Conservation (phyloP, 148 eudicot genomes). For the Rhododendron molle region DNA sequence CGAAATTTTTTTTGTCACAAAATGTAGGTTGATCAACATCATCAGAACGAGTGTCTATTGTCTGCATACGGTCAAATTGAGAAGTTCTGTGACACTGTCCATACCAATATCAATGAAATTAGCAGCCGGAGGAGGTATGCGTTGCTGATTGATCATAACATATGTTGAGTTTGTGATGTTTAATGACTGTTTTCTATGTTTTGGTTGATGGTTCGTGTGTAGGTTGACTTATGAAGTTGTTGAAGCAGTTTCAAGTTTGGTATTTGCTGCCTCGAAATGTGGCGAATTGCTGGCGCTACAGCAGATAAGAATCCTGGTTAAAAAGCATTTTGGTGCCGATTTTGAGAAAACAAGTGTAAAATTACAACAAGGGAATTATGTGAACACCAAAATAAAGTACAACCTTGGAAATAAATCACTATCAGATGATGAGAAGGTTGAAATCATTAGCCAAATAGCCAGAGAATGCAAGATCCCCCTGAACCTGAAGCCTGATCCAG, state of each 20-base stretch:
- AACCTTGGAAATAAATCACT: constrained; percentile 9
- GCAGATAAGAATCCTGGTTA: constrained; percentile 8
- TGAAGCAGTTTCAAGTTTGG: constrained; percentile 29
- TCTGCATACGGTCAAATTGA: constrained; percentile 28
- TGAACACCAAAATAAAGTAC: constrained; percentile 15
- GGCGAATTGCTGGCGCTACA: constrained; percentile 26
- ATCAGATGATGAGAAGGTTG: constrained; percentile 10
- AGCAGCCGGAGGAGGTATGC: constrained; percentile 11
- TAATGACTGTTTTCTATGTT: background rate
- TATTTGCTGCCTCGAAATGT: constrained; percentile 32
- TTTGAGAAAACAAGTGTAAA: constrained; percentile 22
- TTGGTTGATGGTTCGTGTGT: constrained; percentile 3
- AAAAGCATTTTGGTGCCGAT: constrained; percentile 4
- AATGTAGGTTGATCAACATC: constrained; percentile 16
- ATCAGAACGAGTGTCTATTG: constrained; percentile 15
- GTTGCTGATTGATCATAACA: background rate
- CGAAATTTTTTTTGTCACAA: background rate
- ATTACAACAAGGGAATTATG: constrained; percentile 18
- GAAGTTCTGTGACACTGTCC: constrained; percentile 16
- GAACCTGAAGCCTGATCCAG: background rate
- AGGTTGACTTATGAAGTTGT: constrained; percentile 4
- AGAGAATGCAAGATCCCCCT: background rate
- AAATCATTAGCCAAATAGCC: constrained; percentile 5
- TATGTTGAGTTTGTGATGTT: background rate
- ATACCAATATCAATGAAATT: constrained; percentile 2